Evolutionary conservation across 2,329 filamentous ascomycete genomes (phyloP).

Genomic region (Thermothelomyces thermophilus): DNA sequence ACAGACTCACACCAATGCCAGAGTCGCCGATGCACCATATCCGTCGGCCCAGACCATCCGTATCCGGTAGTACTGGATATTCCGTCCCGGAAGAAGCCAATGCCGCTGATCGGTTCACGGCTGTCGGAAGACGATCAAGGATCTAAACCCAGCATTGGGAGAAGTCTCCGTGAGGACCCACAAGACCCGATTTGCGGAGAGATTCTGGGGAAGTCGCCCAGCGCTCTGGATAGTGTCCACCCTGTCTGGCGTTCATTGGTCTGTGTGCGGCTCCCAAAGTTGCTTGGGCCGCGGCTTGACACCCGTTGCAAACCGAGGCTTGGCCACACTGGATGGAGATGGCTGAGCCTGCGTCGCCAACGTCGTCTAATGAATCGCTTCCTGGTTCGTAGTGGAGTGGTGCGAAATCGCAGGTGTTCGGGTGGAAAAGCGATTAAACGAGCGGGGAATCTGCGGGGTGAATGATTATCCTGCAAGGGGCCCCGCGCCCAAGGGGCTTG

Average conservation of each 20-base stretch:
- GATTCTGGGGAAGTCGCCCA: background rate
- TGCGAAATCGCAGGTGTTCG: too few species aligned
- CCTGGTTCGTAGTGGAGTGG: too few species aligned
- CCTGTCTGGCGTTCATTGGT: background rate
- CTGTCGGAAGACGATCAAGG: background rate
- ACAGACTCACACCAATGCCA: conserved; percentile 5
- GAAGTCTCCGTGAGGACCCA: background rate
- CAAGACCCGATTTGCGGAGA: conserved; percentile 1
- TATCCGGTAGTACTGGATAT: background rate
- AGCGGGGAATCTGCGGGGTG: conserved; percentile 8
- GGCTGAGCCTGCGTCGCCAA: background rate
- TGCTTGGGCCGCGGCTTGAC: background rate
- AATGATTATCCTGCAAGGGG: conserved; percentile 17
- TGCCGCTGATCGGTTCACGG: background rate
- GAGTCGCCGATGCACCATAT: conserved; percentile 9
- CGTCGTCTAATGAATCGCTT: background rate
- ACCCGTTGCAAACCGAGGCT: background rate
- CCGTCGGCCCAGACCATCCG: conserved; percentile 1
- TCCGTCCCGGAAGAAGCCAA: background rate
- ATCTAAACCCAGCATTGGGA: background rate
- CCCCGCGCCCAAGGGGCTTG: background rate
- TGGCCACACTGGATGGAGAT: background rate
- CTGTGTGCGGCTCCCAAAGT: background rate
- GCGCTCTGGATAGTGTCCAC: background rate
- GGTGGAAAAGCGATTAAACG: conserved; percentile 13